Base-by-base conservation (phyloP, 345 rosid genomes). In the Anacardium occidentale region DNA sequence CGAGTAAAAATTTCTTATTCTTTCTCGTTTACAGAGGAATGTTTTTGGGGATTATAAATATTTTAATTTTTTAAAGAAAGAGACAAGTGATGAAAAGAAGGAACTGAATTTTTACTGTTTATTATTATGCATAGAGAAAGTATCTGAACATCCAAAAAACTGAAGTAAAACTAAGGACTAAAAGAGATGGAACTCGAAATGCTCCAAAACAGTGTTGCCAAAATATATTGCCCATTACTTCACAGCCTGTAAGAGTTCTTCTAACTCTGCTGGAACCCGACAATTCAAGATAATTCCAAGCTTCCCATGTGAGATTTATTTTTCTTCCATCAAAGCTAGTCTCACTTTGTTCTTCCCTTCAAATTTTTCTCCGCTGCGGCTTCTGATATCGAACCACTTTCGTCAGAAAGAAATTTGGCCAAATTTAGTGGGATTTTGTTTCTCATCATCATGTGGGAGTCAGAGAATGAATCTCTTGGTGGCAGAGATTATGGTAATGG, bases 371-470 rank as follows among this genome's bases (percentile, higher is more conserved):
- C 67, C 58, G 69, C 55, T 48, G 69, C 61, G 45, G 50, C 67
- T 50, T 32, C 66, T 29, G 40, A 18, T 22, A 45, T 68, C 55
- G 60, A 56, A 26, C 21, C 50, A 53, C 67, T 51, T 65, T 63
- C 70, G 59, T 44, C 15, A 42, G 32, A 53, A 15, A 8, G n/a
- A 70, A 57, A 32, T 42, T 72, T 61, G 42, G 45, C 60, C 58
- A 1, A 25, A 7, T 59, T 64, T 69, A 66, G 42, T 50, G 64
- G 59, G 42, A 37, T 26, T 53, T 71, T 18, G 26, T 15, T 70
- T 42, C 20, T 12, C 63, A 75, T 50, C 79, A 90, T 54, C 77
- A 94, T 94, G 99, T 94, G 98, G 99, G 97, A 92, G 58, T 92
- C 98, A 1, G 99, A 92, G 78, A 87, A 67, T 50, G 98, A 92